Conservation (phyloP, 2,329 filamentous ascomycete species). For the Paraphoma chrysanthemicola region DNA sequence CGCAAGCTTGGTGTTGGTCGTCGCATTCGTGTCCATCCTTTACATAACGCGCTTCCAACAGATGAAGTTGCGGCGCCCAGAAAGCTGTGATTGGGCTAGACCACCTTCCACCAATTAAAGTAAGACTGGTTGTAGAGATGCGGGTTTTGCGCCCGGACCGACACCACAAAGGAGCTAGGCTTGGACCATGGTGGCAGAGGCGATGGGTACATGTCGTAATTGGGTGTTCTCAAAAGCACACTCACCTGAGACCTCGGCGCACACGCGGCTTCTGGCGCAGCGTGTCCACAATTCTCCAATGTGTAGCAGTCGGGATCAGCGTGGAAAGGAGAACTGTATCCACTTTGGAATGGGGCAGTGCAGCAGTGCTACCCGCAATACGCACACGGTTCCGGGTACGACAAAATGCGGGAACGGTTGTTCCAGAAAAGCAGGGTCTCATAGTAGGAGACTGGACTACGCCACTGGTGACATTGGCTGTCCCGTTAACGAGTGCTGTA, state of each 20-base stretch:
- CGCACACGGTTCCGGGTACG: background rate
- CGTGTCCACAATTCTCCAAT: background rate
- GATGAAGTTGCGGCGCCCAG: background rate
- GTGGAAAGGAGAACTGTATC: background rate
- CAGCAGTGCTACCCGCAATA: background rate
- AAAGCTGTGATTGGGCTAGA: background rate
- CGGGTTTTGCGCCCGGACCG: background rate
- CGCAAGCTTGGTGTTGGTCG: background rate
- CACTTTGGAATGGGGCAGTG: background rate
- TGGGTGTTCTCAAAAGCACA: background rate
- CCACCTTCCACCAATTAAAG: background rate
- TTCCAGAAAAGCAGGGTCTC: constrained; percentile 1
- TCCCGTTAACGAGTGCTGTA: background rate
- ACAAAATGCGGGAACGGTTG: background rate
- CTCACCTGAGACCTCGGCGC: background rate
- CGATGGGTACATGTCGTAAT: background rate
- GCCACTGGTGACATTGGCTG: background rate
- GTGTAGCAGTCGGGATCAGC: background rate
- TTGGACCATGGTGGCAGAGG: background rate
- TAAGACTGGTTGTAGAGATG: background rate
- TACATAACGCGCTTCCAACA: background rate
- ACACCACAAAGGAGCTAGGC: background rate
- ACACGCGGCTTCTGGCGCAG: background rate
- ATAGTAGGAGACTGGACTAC: background rate
- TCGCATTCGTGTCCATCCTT: background rate